These are phyloP conservation scores for Penicillium sp. DNA, from an alignment of 2,329 filamentous ascomycete genomes.

Conservation along the genomic window DNA sequence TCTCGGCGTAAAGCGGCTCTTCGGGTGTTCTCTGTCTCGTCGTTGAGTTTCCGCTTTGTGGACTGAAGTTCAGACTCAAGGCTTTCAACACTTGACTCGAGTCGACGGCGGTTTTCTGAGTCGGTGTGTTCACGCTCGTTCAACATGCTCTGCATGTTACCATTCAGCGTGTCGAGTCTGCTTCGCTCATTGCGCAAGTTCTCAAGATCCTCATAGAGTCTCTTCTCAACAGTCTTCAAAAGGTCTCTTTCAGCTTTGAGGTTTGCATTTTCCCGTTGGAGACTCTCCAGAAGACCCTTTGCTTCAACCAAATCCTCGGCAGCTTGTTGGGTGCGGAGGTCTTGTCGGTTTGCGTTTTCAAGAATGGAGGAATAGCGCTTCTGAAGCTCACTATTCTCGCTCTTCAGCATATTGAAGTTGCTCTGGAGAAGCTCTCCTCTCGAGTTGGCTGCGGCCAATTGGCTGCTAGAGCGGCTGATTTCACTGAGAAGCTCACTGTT, in stretches of 20 bases:
- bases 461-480: conserved; percentile 76
- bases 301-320: conserved; percentile 91
- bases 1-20: conserved; percentile 83
- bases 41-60: conserved; percentile 79
- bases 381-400: conserved; percentile 83
- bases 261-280: conserved; percentile 89
- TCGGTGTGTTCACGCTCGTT: conserved; percentile 90
- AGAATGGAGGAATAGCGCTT: conserved; percentile 77
- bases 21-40: conserved; percentile 82
- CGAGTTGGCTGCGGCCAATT: conserved; percentile 79
- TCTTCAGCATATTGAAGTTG: conserved; percentile 82
- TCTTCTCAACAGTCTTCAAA: conserved; percentile 90
- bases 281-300: conserved; percentile 77
- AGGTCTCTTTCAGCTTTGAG: conserved; percentile 93
- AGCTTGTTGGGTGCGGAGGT: conserved; percentile 86
- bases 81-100: conserved; percentile 76
- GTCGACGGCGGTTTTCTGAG: conserved; percentile 76
- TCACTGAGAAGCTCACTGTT: conserved; percentile 83
- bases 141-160: conserved; percentile 82
- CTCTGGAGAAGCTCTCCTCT: conserved; percentile 87
- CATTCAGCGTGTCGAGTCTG: conserved; percentile 79
- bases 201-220: conserved; percentile 87
- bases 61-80: conserved; percentile 78
- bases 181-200: conserved; percentile 80
- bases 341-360: conserved; percentile 85